Base-by-base conservation (phyloP, 441 rosid genomes). In the Manihot esculenta region DNA sequence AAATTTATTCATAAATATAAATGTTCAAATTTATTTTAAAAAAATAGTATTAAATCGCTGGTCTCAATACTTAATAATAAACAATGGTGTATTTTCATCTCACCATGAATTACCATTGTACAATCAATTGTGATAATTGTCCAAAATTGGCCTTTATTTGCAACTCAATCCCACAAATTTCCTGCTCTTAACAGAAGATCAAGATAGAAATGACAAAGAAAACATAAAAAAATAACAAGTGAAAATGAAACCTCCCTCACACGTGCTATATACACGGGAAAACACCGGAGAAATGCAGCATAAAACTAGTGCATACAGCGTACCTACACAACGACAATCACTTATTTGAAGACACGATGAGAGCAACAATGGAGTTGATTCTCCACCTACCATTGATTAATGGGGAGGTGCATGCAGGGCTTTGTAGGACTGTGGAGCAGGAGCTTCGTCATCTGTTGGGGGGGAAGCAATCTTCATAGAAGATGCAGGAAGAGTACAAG, bases 371-470 rank as follows among this genome's bases (percentile, higher is more conserved):
- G 14, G 12, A 49, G 18, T 44, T 18, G 33, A 58, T 24, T 38
- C 26, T 61, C 7, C 13, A 61, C 47, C 10, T n/a, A 18, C 15
- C 15, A 21, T 6, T 26, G 3, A 24, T 51, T 30, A 64, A 18
- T 72, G 63, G 8, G 62, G 69, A 45, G 72, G 73, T 0, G 9
- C 49, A 8, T 45, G 42, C 53, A 74, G 64, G 5, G 77, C 77
- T 21, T 68, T 62, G 47, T 74, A 74, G 55, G 77, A 26, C 0
- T 51, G 42, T 7, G 77, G 69, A 14, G 63, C 68, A 51, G 77
- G 77, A 24, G 60, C 66, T 42, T 71, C 81, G 21, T 71, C 78
- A 5, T 66, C 70, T 24, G 70, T 68, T 17, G 69, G 68, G 47
- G 70, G 44, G 10, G 65, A 15, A 44, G 65, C 20, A 23, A 66